A percentile compares a stretch with the other conserved stretches of the same genome.
phyloP scores from a whole-genome alignment of 2,329 filamentous ascomycete genomes.

The Aureobasidium mangrovei region DNA sequence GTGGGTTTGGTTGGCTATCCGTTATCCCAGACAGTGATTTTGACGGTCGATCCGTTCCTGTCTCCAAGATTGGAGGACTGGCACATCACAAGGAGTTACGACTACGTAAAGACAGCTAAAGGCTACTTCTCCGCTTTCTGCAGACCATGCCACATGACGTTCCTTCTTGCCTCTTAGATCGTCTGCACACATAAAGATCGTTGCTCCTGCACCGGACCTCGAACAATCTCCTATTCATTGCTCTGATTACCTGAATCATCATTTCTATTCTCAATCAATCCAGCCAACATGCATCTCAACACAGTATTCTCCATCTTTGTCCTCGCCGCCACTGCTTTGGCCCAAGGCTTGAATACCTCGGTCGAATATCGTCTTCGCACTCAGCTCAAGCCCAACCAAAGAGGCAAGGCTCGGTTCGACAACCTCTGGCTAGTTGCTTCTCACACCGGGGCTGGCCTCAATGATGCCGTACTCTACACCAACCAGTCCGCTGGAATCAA shows the following conservation, averaged over 20 bases:
- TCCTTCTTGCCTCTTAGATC: background rate
- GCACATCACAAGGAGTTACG: background rate
- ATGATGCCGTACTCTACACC: conserved; percentile 23
- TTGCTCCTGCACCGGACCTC: background rate
- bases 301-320: conserved; percentile 15
- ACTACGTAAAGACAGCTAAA: too few relatives aligned
- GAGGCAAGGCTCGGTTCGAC: conserved; percentile 19
- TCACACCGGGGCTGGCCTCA: conserved; percentile 20
- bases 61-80: background rate
- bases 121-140: too few relatives aligned
- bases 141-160: background rate
- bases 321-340: conserved; percentile 17
- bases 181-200: background rate
- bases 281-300: conserved; percentile 2
- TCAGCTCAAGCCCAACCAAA: conserved; percentile 20
- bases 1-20: too few relatives aligned
- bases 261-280: background rate
- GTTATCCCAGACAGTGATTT: too few relatives aligned
- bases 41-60: background rate
- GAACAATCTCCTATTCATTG: background rate
- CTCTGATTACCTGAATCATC: too few relatives aligned
- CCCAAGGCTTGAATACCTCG: conserved; percentile 19
- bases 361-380: conserved; percentile 24
- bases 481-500: conserved; percentile 15
- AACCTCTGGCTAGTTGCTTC: conserved; percentile 22